Base-by-base conservation (phyloP, 257 asterid species). In the Anisodus tanguticus region DNA sequence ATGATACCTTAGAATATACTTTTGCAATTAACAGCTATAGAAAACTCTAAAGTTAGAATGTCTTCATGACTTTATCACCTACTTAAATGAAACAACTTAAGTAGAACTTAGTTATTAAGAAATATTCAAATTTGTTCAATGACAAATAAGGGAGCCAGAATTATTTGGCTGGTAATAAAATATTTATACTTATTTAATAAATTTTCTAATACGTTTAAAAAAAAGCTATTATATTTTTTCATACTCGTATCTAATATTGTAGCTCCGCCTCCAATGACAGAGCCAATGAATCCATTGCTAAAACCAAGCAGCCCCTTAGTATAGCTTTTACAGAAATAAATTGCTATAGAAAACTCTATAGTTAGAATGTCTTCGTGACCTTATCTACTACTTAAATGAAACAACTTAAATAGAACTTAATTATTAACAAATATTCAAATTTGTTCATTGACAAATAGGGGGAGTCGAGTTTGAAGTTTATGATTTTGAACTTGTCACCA, bases 361-460 rank as follows among this genome's bases (percentile, higher is more conserved):
- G 86, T 67, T 91, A 3, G 79, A 96, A 95, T 5, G 91, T 83
- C 87, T 89, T 90, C 85, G 93, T 83, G 70, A 96, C 86, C n/a
- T 80, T 31, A 55, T 55, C 60, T 55, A 13, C 12, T 55, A 55
- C 60, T 55, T 55, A 17, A 13, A 55, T 5, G 15, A 55, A 55
- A 55, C 62, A 55, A 55, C 62, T 55, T 55, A 55, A 55, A 4
- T 55, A 55, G 62, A 6, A 55, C 26, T 1, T 67, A 67, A 16
- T 16, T 67, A 35, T 35, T 67, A 67, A 67, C 49, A 13, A 63
- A 10, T 10, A 8, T 22, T 63, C 17, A 26, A 67, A 8, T 67
- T 35, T 67, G 49, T 6, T 13, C 74, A 35, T 12, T 35, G 8
- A 69, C 31, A 7, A 22, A 22, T 22, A 22, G 26, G 26, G 26